Percentiles rank a stretch among this genome's conserved stretches.
Evolutionary conservation across 495 filamentous ascomycete genomes (phyloP).

Genomic region (Neurospora sp.): DNA sequence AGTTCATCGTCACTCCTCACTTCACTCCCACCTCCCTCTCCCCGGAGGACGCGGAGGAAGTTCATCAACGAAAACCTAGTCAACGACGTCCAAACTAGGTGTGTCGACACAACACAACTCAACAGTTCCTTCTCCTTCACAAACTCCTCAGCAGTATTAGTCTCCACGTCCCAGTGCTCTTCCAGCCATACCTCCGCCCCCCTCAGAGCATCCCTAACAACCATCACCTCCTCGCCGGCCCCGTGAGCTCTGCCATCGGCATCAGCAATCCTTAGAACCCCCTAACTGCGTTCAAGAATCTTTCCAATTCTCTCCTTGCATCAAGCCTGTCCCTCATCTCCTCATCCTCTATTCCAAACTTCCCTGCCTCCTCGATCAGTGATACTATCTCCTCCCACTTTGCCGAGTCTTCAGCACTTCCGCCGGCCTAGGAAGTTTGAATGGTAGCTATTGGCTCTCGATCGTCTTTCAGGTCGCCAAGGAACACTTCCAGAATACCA

Average conservation of each 20-base stretch:
- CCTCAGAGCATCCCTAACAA: slow-evolving; percentile 79
- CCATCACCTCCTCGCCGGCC: neutral
- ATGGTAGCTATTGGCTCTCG: slow-evolving; percentile 17
- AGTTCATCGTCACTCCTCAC: neutral
- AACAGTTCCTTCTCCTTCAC: slow-evolving; percentile 96
- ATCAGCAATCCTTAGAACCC: slow-evolving; percentile 53
- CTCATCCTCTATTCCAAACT: slow-evolving; percentile 93
- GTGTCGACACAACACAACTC: neutral
- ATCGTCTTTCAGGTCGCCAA: slow-evolving; percentile 90
- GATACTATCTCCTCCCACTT: slow-evolving; percentile 85
- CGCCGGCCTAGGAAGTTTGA: slow-evolving; percentile 44
- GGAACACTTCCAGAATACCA: slow-evolving; percentile 86
- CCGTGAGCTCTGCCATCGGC: neutral
- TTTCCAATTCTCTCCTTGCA: slow-evolving; percentile 85
- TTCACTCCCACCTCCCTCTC: neutral
- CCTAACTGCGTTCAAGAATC: slow-evolving; percentile 91
- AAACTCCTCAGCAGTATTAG: slow-evolving; percentile 80
- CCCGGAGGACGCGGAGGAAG: neutral
- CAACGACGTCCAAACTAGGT: neutral
- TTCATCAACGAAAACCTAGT: neutral
- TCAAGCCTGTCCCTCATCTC: slow-evolving; percentile 76
- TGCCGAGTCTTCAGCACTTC: slow-evolving; percentile 83
- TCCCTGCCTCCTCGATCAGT: slow-evolving; percentile 88
- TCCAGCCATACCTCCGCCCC: slow-evolving; percentile 87
- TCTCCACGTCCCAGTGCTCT: slow-evolving; percentile 57